Evolutionary conservation across 2,329 filamentous ascomycete genomes (phyloP), one percentile per base, ranked within the genome.

Genomic region (Talaromyces sp.): DNA sequence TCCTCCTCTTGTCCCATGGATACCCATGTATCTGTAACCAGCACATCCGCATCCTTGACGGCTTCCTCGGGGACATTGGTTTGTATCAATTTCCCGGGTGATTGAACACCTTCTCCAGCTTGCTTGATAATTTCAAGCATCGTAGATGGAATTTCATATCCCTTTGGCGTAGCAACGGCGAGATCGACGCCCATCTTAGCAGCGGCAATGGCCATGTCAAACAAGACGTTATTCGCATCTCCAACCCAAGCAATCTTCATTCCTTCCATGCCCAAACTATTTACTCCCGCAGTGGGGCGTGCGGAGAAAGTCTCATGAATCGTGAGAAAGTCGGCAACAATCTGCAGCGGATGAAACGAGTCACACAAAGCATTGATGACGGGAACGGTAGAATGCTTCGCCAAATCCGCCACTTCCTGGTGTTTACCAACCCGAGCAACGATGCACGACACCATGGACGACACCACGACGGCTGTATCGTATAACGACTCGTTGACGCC

Each of bases 1-100:
- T 99, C 95, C 64, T 87, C 87, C 78, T 99, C 95, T 79, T 98
- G 94, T 56, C 95, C 95, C 95, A 99, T 99, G 1, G 92, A 96
- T 37, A 99, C 87, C 95, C 95, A 99, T 0, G 95, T 99, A 74
- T 99, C 95, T 0, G 95, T 99, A 24, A 98, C 93, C 65, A 99
- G 82, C 62, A 98, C 85, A 75, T 99, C 90, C 3, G 95, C 94
- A 68, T 89, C 82, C 81, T 91, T 91, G 74, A 97, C 88, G 1
- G 84, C 95, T 73, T 96, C 91, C 75, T 95, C 91, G 0, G 94
- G 95, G 0, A 90, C 82, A 24, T 84, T 90, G 0, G 92, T 96
- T 78, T 96, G 90, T 5, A 80, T 81, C 39, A 97, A 83, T 70
- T 84, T 88, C 16, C 91, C 91, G 1, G 88, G 83, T 0, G 80